Evolutionary conservation across 2,329 filamentous ascomycete genomes (phyloP), one percentile per base, ranked within the genome.

Genomic region (Microdochium trichocladiopsis): DNA sequence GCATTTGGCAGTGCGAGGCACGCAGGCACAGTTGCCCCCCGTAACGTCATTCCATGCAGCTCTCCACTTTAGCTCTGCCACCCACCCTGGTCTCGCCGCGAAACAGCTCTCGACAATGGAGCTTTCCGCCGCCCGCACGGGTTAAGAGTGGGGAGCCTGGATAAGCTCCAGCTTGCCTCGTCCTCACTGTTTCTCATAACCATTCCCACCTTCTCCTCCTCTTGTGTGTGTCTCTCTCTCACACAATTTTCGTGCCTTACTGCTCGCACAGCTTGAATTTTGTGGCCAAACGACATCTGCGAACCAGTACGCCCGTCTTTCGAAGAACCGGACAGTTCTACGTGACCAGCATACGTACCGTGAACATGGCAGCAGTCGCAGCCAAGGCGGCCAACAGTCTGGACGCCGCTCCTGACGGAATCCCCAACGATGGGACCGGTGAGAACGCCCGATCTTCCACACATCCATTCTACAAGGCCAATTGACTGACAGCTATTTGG

Each of bases 381-480:
- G 64, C 73, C 49, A 68, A 71, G 25, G 72, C 74, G 33, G 69
- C 74, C 61, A 77, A 77, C 60, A 68, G 70, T 33, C 64, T 78
- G 58, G 69, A 65, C 48, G 58, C 62, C 16, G 69, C 74, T 51
- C 70, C 76, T 25, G 72, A 72, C 54, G 70, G 79, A 48, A 69
- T 83, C 47, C 78, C 85, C 50, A 82, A 78, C 50, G 87, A 91
- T 64, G 87, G 87, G 68, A 90, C 87, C 55, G 87, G 87, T 90
- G 69, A 58, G 73, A 64, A 59, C 55, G 16, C 48, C 37, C n/a
- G 24, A 49, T n/a, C 28, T 48, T 25, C 25, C 48, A 36, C 33
- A 21, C 24, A 43, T 11, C 18, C 23, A 25, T 33, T 53, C 11
- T 14, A 47, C n/a, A 41, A 36, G 56, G 50, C 57, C 57, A 60